Percentiles rank a stretch among this genome's conserved stretches.
These are phyloP conservation scores for Pseudomonodictys pantanalensis DNA, from an alignment of 495 filamentous ascomycete genomes.

Conservation along the genomic window DNA sequence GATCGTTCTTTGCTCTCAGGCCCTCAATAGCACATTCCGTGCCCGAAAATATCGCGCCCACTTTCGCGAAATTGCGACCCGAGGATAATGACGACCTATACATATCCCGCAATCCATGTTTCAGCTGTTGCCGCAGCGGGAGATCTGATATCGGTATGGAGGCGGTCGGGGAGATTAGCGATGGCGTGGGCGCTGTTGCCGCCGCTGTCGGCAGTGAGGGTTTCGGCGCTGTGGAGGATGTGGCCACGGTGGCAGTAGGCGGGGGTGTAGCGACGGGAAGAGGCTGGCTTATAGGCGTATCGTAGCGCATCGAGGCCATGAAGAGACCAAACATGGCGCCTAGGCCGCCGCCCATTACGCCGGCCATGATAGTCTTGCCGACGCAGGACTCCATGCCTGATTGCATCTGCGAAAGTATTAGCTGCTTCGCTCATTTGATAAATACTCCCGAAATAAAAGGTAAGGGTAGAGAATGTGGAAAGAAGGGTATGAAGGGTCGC, in stretches of 20 bases:
- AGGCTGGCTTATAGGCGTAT: slow-evolving; percentile 60
- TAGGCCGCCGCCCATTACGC: slow-evolving; percentile 33
- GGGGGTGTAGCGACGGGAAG: background rate
- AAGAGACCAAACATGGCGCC: slow-evolving; percentile 36
- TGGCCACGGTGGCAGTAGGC: background rate
- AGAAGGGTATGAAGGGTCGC: background rate
- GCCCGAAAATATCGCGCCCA: slow-evolving; percentile 85
- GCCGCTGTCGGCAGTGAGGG: background rate
- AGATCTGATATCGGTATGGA: slow-evolving; percentile 44
- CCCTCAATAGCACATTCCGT: slow-evolving; percentile 97
- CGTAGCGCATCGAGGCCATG: slow-evolving; percentile 72
- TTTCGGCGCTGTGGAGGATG: background rate
- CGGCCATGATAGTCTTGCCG: slow-evolving; percentile 33
- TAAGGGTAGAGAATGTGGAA: background rate
- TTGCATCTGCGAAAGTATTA: slow-evolving; percentile 26
- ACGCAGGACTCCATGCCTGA: slow-evolving; percentile 31
- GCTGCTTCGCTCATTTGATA: background rate
- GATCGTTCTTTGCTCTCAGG: slow-evolving; percentile 85
- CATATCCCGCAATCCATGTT: slow-evolving; percentile 89
- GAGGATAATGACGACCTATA: slow-evolving; percentile 75
- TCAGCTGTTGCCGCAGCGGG: slow-evolving; percentile 77
- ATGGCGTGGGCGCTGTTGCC: background rate
- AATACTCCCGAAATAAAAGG: background rate
- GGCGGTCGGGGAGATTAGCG: slow-evolving; percentile 29
- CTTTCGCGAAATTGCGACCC: slow-evolving; percentile 90